Percentiles rank a stretch among this genome's conserved stretches.
These are phyloP conservation scores for Tolypocladium tropicale DNA, from an alignment of 2,329 filamentous ascomycete genomes.

Conservation along the genomic window DNA sequence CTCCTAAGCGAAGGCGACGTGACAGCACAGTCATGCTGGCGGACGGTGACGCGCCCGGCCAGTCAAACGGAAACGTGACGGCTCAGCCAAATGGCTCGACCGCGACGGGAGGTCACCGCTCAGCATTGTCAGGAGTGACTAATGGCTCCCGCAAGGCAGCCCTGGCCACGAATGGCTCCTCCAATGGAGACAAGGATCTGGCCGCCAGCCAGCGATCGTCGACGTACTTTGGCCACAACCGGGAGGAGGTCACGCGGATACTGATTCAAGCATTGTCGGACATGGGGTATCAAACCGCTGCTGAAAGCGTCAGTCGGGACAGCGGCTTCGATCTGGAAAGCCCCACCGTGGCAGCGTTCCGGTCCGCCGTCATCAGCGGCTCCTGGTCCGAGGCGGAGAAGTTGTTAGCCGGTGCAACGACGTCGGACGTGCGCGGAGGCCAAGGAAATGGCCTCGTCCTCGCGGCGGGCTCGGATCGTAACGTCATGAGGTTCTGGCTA, in stretches of 20 bases:
- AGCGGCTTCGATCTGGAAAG: constrained; percentile 86
- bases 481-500: constrained; percentile 77
- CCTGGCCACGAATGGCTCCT: constrained; percentile 44
- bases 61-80: constrained; percentile 44
- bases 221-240: constrained; percentile 72
- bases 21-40: constrained; percentile 48
- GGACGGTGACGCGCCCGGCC: constrained; percentile 38
- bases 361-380: constrained; percentile 68
- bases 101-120: constrained; percentile 14
- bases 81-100: constrained; percentile 32
- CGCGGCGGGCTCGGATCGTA: constrained; percentile 62
- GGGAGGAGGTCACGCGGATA: constrained; percentile 87
- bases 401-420: constrained; percentile 52
- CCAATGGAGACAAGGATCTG: constrained; percentile 18
- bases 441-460: constrained; percentile 57
- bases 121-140: constrained; percentile 15
- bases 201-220: constrained; percentile 8
- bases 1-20: constrained; percentile 46
- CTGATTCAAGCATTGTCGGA: constrained; percentile 85
- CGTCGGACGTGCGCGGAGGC: constrained; percentile 20
- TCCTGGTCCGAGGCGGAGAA: constrained; percentile 79
- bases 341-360: constrained; percentile 74
- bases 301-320: constrained; percentile 62
- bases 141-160: constrained; percentile 39
- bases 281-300: constrained; percentile 74